Evolutionary conservation across 441 rosid genomes (phyloP).

Genomic region (Corymbia citriodora): DNA sequence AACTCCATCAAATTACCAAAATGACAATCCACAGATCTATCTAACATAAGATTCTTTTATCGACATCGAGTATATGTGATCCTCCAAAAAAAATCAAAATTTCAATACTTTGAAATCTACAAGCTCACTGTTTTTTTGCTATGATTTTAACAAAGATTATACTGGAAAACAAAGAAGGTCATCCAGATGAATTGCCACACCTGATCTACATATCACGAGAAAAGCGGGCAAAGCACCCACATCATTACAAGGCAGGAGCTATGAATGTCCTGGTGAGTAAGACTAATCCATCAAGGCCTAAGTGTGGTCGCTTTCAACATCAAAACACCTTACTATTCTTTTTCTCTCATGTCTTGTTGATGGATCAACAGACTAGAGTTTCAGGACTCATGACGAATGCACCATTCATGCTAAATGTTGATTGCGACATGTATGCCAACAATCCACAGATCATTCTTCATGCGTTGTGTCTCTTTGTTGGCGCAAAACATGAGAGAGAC

Average conservation of each 20-base stretch:
- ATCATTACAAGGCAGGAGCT: conserved; percentile 82
- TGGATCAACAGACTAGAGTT: conserved; percentile 34
- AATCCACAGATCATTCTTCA: conserved; percentile 26
- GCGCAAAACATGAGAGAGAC: conserved; percentile 4
- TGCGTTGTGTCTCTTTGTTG: conserved; percentile 37
- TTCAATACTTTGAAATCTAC: neutral
- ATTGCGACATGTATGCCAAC: conserved; percentile 48
- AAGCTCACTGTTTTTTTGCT: neutral
- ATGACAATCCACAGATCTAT: neutral
- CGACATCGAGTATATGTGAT: neutral
- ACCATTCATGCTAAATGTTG: conserved; percentile 47
- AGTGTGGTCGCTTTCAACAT: neutral
- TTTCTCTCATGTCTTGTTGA: neutral
- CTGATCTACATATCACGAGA: conserved; percentile 66
- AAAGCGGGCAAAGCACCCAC: conserved; percentile 40
- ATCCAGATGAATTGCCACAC: conserved; percentile 35
- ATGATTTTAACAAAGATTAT: neutral
- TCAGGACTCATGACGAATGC: conserved; percentile 69
- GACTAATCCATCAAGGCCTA: neutral
- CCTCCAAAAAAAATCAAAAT: neutral
- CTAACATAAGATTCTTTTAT: neutral
- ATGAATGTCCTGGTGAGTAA: conserved; percentile 58
- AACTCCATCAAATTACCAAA: neutral
- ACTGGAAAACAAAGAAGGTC: conserved; percentile 5
- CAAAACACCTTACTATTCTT: neutral